Conservation (phyloP, 1,139 yeast genomes). For the Zygosaccharomyces sapae region DNA sequence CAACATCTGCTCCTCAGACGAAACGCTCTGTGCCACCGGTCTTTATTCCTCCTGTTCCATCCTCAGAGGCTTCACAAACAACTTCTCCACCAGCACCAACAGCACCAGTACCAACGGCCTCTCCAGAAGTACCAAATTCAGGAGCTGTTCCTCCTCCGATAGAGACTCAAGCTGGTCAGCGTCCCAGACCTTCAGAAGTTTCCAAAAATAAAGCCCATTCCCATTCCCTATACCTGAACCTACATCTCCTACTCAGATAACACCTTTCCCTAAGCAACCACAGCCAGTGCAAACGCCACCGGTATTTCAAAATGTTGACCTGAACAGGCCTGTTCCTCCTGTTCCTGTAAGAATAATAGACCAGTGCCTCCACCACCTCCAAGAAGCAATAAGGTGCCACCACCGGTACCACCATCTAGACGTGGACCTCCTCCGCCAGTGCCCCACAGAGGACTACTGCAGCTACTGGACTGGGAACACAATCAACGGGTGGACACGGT, state of each 20-base stretch:
- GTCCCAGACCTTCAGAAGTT: conserved; percentile 25
- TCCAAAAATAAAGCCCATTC: conserved; percentile 16
- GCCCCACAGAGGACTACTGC: conserved; percentile 21
- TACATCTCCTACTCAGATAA: conserved; percentile 11
- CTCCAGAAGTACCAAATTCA: conserved; percentile 3
- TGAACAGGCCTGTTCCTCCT: conserved; percentile 15
- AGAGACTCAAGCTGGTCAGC: conserved; percentile 1
- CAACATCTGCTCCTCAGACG: conserved; percentile 31
- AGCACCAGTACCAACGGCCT: conserved; percentile 12
- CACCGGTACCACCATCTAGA: conserved; percentile 16
- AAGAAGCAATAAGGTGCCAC: conserved; percentile 9
- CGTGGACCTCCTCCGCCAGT: conserved; percentile 32
- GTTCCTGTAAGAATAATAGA: conserved; percentile 12
- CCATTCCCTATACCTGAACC: conserved; percentile 20
- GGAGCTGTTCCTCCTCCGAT: not conserved
- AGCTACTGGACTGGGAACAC: conserved; percentile 1
- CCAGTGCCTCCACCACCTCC: conserved; percentile 15
- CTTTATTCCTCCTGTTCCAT: conserved; percentile 16
- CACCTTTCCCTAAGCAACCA: conserved; percentile 32
- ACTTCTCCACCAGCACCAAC: no score
- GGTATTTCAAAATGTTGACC: conserved; percentile 3
- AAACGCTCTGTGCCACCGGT: conserved; percentile 25
- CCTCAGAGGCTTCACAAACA: no score
- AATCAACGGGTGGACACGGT: conserved; percentile 1
- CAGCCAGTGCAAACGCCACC: conserved; percentile 26